Percentiles rank a stretch among this genome's conserved stretches.
phyloP scores from a whole-genome alignment of 2,329 filamentous ascomycete genomes.

The Penicillium sp. region DNA sequence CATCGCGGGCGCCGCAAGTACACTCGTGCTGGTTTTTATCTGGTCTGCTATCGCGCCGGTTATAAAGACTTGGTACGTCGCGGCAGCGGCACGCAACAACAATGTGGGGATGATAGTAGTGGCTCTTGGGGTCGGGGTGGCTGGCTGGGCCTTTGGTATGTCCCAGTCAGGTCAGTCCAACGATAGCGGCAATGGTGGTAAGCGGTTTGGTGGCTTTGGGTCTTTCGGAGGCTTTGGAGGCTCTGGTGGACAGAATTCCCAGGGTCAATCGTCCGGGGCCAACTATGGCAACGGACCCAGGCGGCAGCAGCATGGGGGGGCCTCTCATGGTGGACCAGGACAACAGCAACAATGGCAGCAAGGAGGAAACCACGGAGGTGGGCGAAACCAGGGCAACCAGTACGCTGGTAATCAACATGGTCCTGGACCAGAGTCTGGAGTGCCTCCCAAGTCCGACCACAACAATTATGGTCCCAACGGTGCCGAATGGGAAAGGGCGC shows the following conservation, averaged over 20 bases:
- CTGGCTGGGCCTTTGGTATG: slow-evolving; percentile 75
- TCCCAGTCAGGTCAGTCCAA: slow-evolving; percentile 53
- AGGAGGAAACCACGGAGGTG: slow-evolving; percentile 34
- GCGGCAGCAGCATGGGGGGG: slow-evolving; percentile 18
- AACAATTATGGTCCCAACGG: slow-evolving; percentile 19
- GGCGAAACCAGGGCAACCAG: slow-evolving; percentile 33
- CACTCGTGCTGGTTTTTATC: slow-evolving; percentile 71
- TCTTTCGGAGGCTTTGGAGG: slow-evolving; percentile 17
- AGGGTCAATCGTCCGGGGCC: slow-evolving; percentile 25
- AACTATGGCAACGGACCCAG: slow-evolving; percentile 29
- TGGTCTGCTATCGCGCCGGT: slow-evolving; percentile 73
- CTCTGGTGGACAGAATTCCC: slow-evolving; percentile 22
- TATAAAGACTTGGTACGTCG: slow-evolving; percentile 71
- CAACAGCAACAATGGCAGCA: slow-evolving; percentile 24
- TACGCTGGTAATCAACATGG: slow-evolving; percentile 40
- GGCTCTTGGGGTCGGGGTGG: slow-evolving; percentile 71
- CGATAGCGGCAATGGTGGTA: slow-evolving; percentile 28
- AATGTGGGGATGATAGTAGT: slow-evolving; percentile 73
- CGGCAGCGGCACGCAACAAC: slow-evolving; percentile 71
- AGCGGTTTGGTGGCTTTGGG: slow-evolving; percentile 26
- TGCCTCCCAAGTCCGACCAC: slow-evolving; percentile 22
- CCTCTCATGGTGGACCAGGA: slow-evolving; percentile 1
- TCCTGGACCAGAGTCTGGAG: slow-evolving; percentile 1
- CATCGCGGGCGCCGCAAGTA: slow-evolving; percentile 78
- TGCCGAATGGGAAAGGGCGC: slow-evolving; percentile 33